Percentiles rank a stretch among this genome's conserved stretches.
Evolutionary conservation across 164 flowering plant genomes (phyloP).

Genomic region (Umbellularia californica): DNA sequence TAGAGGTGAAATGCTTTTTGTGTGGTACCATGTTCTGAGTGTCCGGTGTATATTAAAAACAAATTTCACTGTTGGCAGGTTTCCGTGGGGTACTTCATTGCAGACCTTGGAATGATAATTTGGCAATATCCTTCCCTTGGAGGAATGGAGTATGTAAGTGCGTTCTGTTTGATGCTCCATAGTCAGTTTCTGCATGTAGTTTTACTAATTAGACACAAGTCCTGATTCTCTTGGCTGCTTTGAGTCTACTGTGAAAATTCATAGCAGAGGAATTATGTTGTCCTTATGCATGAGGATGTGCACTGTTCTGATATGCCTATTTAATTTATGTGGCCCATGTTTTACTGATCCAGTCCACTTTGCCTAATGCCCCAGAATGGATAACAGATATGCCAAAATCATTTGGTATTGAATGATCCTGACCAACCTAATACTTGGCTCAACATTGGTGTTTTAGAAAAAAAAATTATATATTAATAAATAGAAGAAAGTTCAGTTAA

Average conservation of each 20-base stretch:
- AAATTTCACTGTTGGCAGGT: constrained; percentile 42
- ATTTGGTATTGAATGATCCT: neutral
- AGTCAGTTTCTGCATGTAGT: neutral
- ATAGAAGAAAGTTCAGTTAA: neutral
- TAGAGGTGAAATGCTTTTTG: too few species aligned
- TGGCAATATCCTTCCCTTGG: constrained; percentile 95
- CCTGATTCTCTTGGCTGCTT: neutral
- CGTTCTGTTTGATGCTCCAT: neutral
- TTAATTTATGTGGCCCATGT: neutral
- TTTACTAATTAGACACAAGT: neutral
- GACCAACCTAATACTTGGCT: neutral
- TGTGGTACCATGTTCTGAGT: neutral
- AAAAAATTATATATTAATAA: too few species aligned
- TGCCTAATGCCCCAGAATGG: neutral
- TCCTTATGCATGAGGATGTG: neutral
- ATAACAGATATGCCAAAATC: neutral
- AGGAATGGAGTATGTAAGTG: constrained; percentile 93
- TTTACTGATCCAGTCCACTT: neutral
- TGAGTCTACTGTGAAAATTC: neutral
- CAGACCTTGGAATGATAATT: constrained; percentile 82
- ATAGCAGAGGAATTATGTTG: neutral
- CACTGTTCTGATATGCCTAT: neutral
- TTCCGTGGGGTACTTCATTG: constrained; percentile 87
- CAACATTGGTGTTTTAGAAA: neutral
- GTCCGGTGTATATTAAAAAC: neutral